phyloP scores from a whole-genome alignment of 2,329 filamentous ascomycete species.

The Metarhizium brunneum region DNA sequence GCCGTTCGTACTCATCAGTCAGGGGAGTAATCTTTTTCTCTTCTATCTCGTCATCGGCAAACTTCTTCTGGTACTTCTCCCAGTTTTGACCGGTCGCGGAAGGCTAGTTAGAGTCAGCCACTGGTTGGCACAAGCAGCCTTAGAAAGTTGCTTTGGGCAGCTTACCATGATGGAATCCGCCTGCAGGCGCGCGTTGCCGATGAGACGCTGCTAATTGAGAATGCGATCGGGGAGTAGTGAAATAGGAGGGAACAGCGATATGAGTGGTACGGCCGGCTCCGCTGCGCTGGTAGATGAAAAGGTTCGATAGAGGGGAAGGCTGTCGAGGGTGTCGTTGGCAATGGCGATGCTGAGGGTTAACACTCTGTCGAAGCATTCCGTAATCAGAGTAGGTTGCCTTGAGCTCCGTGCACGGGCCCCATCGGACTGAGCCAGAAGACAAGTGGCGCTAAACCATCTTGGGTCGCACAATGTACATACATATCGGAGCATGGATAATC shows the following conservation, averaged over 20 bases:
- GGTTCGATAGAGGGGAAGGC: not conserved
- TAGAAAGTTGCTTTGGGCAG: conserved; percentile 2
- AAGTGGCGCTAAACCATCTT: conserved; percentile 14
- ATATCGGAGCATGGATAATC: conserved; percentile 30
- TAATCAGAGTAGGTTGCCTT: conserved; percentile 29
- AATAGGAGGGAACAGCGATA: not conserved
- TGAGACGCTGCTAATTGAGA: not conserved
- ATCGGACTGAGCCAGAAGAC: conserved; percentile 10
- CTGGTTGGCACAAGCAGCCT: conserved; percentile 6
- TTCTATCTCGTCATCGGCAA: conserved; percentile 90
- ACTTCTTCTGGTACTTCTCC: conserved; percentile 99
- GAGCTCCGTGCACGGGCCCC: conserved; percentile 25
- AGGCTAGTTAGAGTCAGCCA: conserved; percentile 51
- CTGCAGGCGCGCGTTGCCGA: conserved; percentile 12
- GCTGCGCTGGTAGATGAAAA: not conserved
- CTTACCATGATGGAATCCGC: conserved; percentile 34
- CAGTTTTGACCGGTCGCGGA: conserved; percentile 88
- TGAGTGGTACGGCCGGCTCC: not conserved
- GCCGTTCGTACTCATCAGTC: conserved; percentile 75
- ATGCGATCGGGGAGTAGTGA: not conserved
- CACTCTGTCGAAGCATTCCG: conserved; percentile 24
- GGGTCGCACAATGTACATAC: conserved; percentile 10
- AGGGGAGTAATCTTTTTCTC: conserved; percentile 99
- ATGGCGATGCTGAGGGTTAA: conserved; percentile 19
- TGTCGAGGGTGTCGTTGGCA: not conserved